Conservation (phyloP, 805 yeast genomes). For the Babjeviella inositovora region DNA sequence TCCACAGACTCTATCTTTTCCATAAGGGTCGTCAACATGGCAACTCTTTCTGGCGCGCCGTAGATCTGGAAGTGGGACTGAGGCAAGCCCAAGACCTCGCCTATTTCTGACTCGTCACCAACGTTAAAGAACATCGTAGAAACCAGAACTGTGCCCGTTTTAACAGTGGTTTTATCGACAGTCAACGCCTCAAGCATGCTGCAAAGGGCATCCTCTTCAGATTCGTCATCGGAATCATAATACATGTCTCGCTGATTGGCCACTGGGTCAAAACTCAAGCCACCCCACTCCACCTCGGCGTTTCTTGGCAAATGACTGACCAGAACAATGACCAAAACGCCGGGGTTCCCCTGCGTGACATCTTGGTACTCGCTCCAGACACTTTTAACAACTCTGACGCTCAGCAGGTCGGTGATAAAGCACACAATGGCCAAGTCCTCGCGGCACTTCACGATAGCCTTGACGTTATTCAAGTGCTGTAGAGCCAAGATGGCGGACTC, state of each 20-base stretch:
- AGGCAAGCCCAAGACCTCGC: conserved; percentile 1
- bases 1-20: conserved; percentile 6
- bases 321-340: conserved; percentile 30
- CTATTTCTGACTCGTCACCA: conserved; percentile 4
- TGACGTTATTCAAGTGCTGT: conserved; percentile 59
- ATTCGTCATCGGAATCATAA: conserved; percentile 25
- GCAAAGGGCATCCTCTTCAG: conserved; percentile 6
- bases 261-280: conserved; percentile 30
- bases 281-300: conserved; percentile 68
- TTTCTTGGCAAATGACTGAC: conserved; percentile 44
- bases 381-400: conserved; percentile 12
- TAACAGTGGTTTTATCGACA: too few species aligned
- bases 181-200: conserved; percentile 2
- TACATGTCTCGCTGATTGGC: conserved; percentile 14
- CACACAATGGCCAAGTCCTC: conserved; percentile 34
- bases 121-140: too few species aligned
- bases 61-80: conserved; percentile 4
- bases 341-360: conserved; percentile 4
- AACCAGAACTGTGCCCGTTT: too few species aligned
- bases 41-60: conserved; percentile 1
- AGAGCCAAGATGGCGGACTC: conserved; percentile 36
- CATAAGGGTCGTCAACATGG: background rate
- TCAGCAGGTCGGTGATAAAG: conserved; percentile 22
- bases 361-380: conserved; percentile 32
- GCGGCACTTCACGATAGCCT: conserved; percentile 29